Evolutionary conservation across 441 rosid species (phyloP).

Genomic region (Isatis lusitanica): DNA sequence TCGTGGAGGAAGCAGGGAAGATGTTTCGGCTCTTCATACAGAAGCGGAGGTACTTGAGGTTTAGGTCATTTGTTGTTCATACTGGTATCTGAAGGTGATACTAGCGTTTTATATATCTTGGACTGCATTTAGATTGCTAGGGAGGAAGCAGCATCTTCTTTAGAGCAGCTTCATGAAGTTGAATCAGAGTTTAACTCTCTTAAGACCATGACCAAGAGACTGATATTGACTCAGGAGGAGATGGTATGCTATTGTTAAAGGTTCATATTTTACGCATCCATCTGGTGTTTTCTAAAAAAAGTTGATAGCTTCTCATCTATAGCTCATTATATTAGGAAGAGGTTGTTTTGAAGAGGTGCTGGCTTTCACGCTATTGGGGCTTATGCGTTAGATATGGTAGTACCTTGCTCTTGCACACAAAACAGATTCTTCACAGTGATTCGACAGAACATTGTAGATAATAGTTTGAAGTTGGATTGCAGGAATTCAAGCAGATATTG

Average conservation of each 20-base stretch:
- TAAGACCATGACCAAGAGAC: conserved; percentile 76
- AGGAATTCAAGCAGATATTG: conserved; percentile 82
- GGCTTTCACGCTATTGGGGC: conserved; percentile 96
- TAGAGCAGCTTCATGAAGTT: conserved; percentile 75
- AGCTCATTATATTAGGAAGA: conserved; percentile 75
- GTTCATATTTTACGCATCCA: conserved; percentile 9
- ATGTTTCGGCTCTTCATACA: conserved; percentile 54
- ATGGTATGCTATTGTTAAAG: conserved; percentile 55
- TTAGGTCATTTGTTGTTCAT: conserved; percentile 15
- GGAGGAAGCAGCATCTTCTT: conserved; percentile 68
- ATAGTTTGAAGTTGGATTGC: conserved; percentile 20
- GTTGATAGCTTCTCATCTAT: conserved; percentile 45
- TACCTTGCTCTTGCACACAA: neutral
- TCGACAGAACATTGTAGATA: neutral
- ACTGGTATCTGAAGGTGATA: conserved; percentile 13
- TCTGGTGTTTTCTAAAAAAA: conserved; percentile 24
- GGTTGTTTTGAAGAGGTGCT: conserved; percentile 91
- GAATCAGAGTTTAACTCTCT: conserved; percentile 81
- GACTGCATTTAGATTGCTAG: conserved; percentile 53
- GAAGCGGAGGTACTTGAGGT: conserved; percentile 77
- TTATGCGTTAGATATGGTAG: conserved; percentile 72
- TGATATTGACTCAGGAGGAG: conserved; percentile 91
- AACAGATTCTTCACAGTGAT: neutral
- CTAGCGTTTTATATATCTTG: conserved; percentile 22
- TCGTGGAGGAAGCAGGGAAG: conserved; percentile 51